A percentile compares a stretch with the other conserved stretches of the same genome.
These are phyloP conservation scores for Dothistroma pini DNA, from an alignment of 2,329 filamentous ascomycete genomes.

Conservation along the genomic window DNA sequence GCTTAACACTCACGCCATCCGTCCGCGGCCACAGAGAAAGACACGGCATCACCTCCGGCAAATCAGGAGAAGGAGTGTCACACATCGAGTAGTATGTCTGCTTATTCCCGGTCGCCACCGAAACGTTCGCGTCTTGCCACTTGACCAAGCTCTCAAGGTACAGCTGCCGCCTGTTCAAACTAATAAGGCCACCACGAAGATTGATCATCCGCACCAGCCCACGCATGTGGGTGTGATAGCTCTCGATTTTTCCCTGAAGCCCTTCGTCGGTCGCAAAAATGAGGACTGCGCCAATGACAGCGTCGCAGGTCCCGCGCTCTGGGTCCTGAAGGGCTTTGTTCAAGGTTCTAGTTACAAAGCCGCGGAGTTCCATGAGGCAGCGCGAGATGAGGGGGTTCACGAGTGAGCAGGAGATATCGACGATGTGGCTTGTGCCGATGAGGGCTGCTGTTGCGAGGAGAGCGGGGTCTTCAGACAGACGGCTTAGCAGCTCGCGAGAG, in stretches of 20 bases:
- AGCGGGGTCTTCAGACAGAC: constrained; percentile 1
- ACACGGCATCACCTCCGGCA: not conserved
- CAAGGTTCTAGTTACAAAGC: constrained; percentile 17
- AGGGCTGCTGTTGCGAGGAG: not conserved
- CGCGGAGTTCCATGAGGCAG: constrained; percentile 9
- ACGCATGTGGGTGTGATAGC: constrained; percentile 9
- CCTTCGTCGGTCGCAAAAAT: constrained; percentile 7
- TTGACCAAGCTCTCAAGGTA: constrained; percentile 5
- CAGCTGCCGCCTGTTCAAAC: constrained; percentile 1
- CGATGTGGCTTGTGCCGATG: constrained; percentile 9
- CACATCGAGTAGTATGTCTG: not conserved
- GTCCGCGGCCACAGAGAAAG: constrained; percentile 7
- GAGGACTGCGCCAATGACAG: constrained; percentile 16
- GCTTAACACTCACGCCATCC: not conserved
- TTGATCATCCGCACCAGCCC: constrained; percentile 10
- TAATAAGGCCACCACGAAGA: constrained; percentile 8
- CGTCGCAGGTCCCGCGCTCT: constrained; percentile 16
- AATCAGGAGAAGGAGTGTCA: not conserved
- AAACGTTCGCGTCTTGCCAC: constrained; percentile 11
- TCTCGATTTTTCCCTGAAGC: constrained; percentile 1
- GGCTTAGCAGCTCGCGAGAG: not conserved
- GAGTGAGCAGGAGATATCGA: not conserved
- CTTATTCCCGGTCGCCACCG: not conserved
- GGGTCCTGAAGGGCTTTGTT: constrained; percentile 25
- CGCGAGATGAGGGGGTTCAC: not conserved